A percentile compares a stretch with the other conserved stretches of the same genome.
Conservation (phyloP, 495 filamentous ascomycete genomes). For the Aspergillus conjunctus region DNA sequence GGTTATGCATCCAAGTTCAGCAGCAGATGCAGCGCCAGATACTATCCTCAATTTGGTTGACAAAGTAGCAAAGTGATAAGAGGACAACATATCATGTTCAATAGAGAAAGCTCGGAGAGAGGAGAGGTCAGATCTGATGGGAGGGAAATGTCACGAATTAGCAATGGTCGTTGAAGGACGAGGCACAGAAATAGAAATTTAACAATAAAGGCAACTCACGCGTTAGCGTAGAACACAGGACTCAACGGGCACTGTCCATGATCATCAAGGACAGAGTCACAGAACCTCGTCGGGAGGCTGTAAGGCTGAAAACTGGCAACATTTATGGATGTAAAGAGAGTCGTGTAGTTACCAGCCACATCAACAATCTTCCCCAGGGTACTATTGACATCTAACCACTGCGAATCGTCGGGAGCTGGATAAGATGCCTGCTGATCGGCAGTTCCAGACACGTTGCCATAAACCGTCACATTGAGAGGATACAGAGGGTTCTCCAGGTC, state of each 20-base stretch:
- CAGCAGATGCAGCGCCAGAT: conserved; percentile 65
- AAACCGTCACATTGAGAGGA: conserved; percentile 77
- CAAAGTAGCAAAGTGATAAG: conserved; percentile 83
- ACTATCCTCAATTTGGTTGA: conserved; percentile 67
- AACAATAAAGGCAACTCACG: conserved; percentile 44
- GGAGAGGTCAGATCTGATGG: conserved; percentile 50
- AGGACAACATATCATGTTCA: conserved; percentile 72
- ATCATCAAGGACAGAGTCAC: conserved; percentile 48
- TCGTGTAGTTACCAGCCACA: conserved; percentile 61
- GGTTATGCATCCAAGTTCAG: conserved; percentile 76
- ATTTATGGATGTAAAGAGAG: conserved; percentile 66
- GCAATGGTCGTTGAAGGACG: background rate
- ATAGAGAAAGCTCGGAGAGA: conserved; percentile 72
- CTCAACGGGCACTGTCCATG: conserved; percentile 73
- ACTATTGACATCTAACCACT: conserved; percentile 56
- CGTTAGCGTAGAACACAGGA: conserved; percentile 65
- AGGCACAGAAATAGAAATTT: background rate
- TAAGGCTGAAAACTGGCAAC: conserved; percentile 76
- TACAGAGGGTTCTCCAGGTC: conserved; percentile 61
- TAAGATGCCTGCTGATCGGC: conserved; percentile 42
- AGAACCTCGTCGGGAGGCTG: conserved; percentile 58
- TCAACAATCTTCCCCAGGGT: conserved; percentile 78
- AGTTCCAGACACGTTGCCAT: conserved; percentile 84
- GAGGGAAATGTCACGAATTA: conserved; percentile 7
- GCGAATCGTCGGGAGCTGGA: conserved; percentile 53